phyloP scores from a whole-genome alignment of 225 moss, liverwort and hornwort species.

The Takakia lepidozioides region DNA sequence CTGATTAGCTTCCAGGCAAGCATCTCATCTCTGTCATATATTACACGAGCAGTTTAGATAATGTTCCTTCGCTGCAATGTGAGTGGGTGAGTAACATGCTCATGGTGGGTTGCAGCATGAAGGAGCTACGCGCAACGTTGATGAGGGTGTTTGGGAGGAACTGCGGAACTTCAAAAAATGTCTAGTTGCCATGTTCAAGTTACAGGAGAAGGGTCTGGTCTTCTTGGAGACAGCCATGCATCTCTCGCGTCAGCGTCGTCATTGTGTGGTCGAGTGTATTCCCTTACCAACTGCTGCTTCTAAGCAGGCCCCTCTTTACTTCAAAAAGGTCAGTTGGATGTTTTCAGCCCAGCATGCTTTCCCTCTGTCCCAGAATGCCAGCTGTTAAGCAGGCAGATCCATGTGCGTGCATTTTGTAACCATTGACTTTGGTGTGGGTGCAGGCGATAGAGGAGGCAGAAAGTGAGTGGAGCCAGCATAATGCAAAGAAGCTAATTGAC shows the following conservation, averaged over 20 bases:
- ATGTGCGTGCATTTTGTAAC: neutral
- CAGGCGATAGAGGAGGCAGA: constrained; percentile 99
- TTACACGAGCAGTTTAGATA: too few species aligned
- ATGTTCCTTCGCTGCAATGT: too few species aligned
- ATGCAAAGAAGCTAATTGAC: constrained; percentile 91
- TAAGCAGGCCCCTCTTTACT: constrained; percentile 87
- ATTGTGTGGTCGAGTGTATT: constrained; percentile 88
- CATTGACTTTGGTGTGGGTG: neutral
- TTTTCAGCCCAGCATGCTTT: too few species aligned
- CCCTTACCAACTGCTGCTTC: constrained; percentile 68
- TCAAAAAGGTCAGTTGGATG: constrained; percentile 79
- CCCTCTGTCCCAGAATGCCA: neutral
- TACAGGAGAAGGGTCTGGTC: constrained; percentile 68
- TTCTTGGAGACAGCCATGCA: constrained; percentile 88
- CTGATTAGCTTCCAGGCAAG: too few species aligned
- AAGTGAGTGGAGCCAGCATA: constrained; percentile 98
- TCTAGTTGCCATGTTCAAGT: constrained; percentile 78
- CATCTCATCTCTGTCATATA: too few species aligned
- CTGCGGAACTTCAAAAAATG: constrained; percentile 98
- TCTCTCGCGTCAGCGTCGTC: constrained; percentile 57
- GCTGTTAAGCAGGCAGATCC: neutral
- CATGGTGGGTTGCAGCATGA: constrained; percentile 67
- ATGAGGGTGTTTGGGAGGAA: constrained; percentile 93
- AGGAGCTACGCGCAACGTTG: constrained; percentile 83
- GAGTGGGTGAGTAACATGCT: too few species aligned